These are phyloP conservation scores for Thelonectria olida DNA, from an alignment of 2,329 filamentous ascomycete genomes.

Conservation along the genomic window DNA sequence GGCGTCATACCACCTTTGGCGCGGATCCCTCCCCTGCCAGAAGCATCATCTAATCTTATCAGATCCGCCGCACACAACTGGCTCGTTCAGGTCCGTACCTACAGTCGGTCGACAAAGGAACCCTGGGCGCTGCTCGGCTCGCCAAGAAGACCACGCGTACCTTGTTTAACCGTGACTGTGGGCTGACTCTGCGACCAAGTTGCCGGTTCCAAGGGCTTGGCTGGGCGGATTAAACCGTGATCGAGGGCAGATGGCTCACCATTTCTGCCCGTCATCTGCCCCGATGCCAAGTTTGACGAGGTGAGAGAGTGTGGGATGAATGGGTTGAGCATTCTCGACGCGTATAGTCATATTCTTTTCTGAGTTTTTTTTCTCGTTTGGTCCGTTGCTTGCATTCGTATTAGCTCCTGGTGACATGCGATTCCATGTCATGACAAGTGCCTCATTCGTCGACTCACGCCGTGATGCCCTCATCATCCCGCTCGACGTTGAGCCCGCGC, in stretches of 20 bases:
- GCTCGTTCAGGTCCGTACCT: background rate
- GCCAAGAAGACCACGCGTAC: slow-evolving; percentile 8
- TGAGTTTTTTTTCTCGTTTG: background rate
- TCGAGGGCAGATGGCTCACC: background rate
- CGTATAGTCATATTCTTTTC: background rate
- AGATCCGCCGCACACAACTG: slow-evolving; percentile 24
- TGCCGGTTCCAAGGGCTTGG: slow-evolving; percentile 9
- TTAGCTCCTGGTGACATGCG: background rate
- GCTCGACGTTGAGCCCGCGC: background rate
- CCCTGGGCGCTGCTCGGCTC: background rate
- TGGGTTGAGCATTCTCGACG: background rate
- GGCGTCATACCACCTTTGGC: slow-evolving; percentile 16
- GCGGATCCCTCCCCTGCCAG: background rate
- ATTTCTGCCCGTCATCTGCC: background rate
- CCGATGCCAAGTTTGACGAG: background rate
- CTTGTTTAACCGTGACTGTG: slow-evolving; percentile 9
- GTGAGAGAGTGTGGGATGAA: background rate
- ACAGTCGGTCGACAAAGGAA: background rate
- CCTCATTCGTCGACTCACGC: background rate
- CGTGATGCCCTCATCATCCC: background rate
- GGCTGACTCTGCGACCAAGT: slow-evolving; percentile 14
- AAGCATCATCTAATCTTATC: slow-evolving; percentile 38
- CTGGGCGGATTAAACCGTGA: slow-evolving; percentile 13
- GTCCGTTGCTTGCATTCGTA: background rate
- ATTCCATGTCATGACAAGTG: background rate